Conservation (phyloP, 768 basidiomycete genomes). For the Rhodocollybia butyracea region DNA sequence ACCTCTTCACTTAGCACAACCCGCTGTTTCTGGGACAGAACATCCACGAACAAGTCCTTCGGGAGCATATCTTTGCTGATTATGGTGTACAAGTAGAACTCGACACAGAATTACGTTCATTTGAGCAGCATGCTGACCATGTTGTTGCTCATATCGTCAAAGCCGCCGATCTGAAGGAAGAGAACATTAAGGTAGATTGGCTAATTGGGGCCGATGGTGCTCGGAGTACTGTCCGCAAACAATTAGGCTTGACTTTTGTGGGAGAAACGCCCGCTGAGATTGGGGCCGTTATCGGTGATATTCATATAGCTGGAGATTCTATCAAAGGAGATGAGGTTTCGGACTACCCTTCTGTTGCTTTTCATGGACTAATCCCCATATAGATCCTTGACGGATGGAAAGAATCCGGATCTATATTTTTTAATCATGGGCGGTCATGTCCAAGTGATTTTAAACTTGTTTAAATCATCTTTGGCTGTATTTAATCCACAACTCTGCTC, state of each 20-base stretch:
- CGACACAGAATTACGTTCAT: conserved; percentile 26
- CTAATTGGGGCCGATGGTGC: conserved; percentile 43
- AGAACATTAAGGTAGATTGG: conserved; percentile 27
- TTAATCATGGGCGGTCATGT: no score
- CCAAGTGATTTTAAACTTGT: no score
- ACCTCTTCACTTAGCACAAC: conserved; percentile 14
- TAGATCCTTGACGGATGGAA: not conserved
- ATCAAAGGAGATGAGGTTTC: conserved; percentile 15
- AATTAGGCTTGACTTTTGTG: conserved; percentile 37
- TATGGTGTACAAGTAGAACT: conserved; percentile 29
- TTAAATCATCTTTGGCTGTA: no score
- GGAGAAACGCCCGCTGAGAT: conserved; percentile 33
- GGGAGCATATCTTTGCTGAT: conserved; percentile 20
- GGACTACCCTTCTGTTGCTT: not conserved
- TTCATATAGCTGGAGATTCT: conserved; percentile 15
- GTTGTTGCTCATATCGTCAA: conserved; percentile 26
- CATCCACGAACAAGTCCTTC: conserved; percentile 26
- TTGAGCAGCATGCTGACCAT: conserved; percentile 29
- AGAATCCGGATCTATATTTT: no score
- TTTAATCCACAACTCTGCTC: no score
- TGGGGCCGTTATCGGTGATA: conserved; percentile 30
- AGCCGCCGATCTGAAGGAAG: conserved; percentile 17
- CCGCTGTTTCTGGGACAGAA: conserved; percentile 22
- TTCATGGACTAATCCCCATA: conserved; percentile 7
- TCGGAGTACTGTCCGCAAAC: conserved; percentile 32